Base-by-base conservation (phyloP, 1,284 basidiomycete genomes). In the Boletus smithii region DNA sequence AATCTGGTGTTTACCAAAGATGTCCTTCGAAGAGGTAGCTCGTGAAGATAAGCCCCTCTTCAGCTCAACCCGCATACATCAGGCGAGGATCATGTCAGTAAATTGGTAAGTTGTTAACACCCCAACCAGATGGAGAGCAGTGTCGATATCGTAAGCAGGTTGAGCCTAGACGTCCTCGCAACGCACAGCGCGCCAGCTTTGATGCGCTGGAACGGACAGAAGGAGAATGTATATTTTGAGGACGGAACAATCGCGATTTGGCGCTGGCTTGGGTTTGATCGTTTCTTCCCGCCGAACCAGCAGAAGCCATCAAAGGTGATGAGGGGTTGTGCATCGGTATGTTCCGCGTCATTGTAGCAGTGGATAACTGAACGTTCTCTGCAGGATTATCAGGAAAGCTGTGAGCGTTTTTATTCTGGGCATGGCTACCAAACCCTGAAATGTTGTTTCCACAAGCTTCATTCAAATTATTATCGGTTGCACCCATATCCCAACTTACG, bases 41-140 rank as follows among this genome's bases (percentile, higher is more conserved):
- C 72, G 83, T 33, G 82, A 84, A 62, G 85, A 88, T 52, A 88
- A 87, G 51, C 85, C 86, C 0, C 59, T 89, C 2, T 88, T 88
- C 57, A 83, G 79, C 54, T 83, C 76, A 38, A 71, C 77, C 18
- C 67, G 71, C 22, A 72, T 89, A 10, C 85, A 88, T 54, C 78
- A 76, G 54, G 77, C 83, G n/a, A 73, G 80, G 11, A 76, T 86
- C 1, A 59, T 81, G 16, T 83, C 82, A 3, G 69, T 88, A 1
- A 63, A 70, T 30, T 89, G 86, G 86, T 83, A 53, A 44, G 44
- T 24, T 17, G 29, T 43, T 5, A 31, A 16, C 35, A 22, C 23
- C 39, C 11, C 17, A 8, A 3, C 24, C 44, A 42, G 35, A 18
- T 17, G 13, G 29, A 23, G 44, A 22, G 18, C 24, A 23, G 13